Evolutionary conservation across 441 rosid species (phyloP), one percentile per base, ranked within the genome.

Genomic region (Bruguiera hainesii): DNA sequence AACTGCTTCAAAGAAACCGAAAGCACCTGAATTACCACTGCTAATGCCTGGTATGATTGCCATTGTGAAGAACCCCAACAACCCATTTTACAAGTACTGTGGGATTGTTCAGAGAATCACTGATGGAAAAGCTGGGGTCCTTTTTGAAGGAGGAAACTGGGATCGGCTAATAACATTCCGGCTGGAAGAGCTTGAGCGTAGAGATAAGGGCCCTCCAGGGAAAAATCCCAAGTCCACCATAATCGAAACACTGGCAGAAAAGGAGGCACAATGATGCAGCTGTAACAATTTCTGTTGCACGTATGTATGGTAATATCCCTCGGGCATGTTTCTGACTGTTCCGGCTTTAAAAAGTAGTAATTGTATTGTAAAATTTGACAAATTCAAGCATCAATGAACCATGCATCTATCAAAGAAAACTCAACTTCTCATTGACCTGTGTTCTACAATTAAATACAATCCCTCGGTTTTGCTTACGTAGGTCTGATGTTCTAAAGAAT

Each of bases 41-140:
- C 80, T 88, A 39, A 83, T 88, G 96, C 98, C 96, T 1, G 96
- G 97, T 26, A 94, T 91, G 98, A 83, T 88, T 3, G 96, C 91
- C 39, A 76, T 91, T 42, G 96, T 89, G 46, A 88, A 82, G 82
- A 89, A 89, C 73, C 81, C 83, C 2, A 88, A 89, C 75, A 88
- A 73, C 55, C 98, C 96, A 1, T 91, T 74, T 64, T 83, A 89
- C 81, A 89, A 81, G 97, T 89, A 89, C 67, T 84, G 93, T 35
- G 57, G 57, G 29, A 86, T 91, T 56, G 93, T 91, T 67, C 98
- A 91, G 81, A 74, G 98, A 61, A 93, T 93, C 73, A 87, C 97
- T 0, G 96, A 93, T 73, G 98, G 95, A 5, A 89, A 87, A 76
- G 96, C 96, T 1, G 96, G 96, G 49, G 95, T 93, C n/a, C 77